A percentile compares a stretch with the other conserved stretches of the same genome.
These are phyloP conservation scores for Thinopyrum elongatum DNA, from an alignment of 176 grass and related monocot genomes.

Conservation along the genomic window DNA sequence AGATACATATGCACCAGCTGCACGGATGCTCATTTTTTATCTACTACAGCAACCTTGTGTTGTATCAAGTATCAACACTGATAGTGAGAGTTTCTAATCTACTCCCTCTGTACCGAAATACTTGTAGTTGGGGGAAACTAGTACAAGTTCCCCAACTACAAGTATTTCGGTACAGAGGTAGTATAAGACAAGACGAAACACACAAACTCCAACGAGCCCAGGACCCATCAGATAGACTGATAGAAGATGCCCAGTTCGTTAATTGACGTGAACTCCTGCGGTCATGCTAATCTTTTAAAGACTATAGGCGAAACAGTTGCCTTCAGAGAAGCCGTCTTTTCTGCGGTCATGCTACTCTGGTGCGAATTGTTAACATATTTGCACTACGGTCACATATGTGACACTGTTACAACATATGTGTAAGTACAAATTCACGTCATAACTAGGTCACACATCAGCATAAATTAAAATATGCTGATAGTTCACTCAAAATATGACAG, in stretches of 20 bases:
- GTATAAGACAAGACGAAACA: neutral
- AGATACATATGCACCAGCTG: neutral
- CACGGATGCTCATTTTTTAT: neutral
- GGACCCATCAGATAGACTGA: neutral
- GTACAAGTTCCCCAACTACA: too few relatives aligned
- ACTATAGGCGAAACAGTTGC: too few relatives aligned
- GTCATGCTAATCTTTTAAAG: too few relatives aligned
- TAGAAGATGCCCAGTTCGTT: neutral
- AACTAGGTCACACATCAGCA: neutral
- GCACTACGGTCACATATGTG: neutral
- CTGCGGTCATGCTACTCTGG: neutral
- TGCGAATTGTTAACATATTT: neutral
- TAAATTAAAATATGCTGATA: conserved; percentile 7
- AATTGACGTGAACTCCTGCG: neutral
- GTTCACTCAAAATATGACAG: conserved; percentile 4
- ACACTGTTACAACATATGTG: neutral
- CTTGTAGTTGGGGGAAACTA: too few relatives aligned
- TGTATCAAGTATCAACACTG: neutral
- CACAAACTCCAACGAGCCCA: neutral
- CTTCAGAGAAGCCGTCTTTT: too few relatives aligned
- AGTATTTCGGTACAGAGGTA: too few relatives aligned
- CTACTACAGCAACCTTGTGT: neutral
- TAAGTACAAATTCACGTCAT: neutral
- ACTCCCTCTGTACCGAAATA: too few relatives aligned
- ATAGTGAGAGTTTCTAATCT: neutral